These are phyloP conservation scores for Globisporangium spinosum DNA, from an alignment of 352 stramenopile genomes.

Conservation along the genomic window DNA sequence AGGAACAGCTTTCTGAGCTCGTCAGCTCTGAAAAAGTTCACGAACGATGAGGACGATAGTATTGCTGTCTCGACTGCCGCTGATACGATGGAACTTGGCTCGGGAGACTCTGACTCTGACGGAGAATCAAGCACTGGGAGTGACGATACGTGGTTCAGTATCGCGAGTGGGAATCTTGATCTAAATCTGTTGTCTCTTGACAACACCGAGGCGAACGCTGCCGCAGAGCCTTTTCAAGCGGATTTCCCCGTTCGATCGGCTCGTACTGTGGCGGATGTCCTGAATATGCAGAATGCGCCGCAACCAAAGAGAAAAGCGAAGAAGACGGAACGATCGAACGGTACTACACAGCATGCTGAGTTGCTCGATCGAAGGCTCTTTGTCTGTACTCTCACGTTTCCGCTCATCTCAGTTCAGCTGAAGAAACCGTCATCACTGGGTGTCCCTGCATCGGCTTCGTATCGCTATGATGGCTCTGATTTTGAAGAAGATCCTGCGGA, in stretches of 20 bases:
- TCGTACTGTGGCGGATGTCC: background rate
- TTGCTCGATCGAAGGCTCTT: constrained; percentile 66
- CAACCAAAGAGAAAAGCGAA: constrained; percentile 25
- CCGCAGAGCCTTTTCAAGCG: background rate
- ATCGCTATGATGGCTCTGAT: constrained; percentile 55
- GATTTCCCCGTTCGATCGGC: constrained; percentile 5
- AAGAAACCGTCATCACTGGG: constrained; percentile 59
- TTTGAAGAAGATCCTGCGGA: constrained; percentile 57
- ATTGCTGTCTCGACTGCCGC: constrained; percentile 14
- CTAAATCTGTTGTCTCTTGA: constrained; percentile 18
- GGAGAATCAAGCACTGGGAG: constrained; percentile 70
- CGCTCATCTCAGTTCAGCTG: constrained; percentile 74
- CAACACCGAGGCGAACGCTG: background rate
- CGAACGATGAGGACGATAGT: constrained; percentile 35
- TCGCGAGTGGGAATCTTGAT: constrained; percentile 66
- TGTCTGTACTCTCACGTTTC: constrained; percentile 81
- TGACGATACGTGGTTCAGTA: constrained; percentile 89
- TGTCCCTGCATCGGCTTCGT: constrained; percentile 46
- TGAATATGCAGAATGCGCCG: background rate
- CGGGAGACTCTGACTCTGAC: constrained; percentile 51
- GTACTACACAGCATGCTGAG: constrained; percentile 26
- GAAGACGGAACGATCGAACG: constrained; percentile 24
- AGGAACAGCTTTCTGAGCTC: constrained; percentile 46
- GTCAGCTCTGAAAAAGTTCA: constrained; percentile 48
- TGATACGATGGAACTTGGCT: constrained; percentile 22